These are phyloP conservation scores for Trichosporon sp. DNA, from an alignment of 1,284 basidiomycete genomes.

Conservation along the genomic window DNA sequence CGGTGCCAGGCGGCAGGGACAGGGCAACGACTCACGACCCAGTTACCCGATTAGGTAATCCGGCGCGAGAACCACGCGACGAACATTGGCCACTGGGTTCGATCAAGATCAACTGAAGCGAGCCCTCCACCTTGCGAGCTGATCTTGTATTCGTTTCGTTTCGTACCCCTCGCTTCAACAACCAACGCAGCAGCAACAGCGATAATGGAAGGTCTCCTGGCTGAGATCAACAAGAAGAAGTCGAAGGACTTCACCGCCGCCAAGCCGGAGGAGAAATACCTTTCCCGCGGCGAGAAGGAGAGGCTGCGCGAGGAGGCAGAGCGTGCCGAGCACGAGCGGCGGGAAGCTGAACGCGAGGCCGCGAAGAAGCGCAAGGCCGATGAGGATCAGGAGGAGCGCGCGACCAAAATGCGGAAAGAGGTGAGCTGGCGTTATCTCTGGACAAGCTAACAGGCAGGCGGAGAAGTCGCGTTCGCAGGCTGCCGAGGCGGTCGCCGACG, in stretches of 20 bases:
- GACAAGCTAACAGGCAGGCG: slow-evolving; percentile 31
- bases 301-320: slow-evolving; percentile 65
- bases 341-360: slow-evolving; percentile 51
- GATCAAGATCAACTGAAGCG: not conserved
- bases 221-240: slow-evolving; percentile 90
- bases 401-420: slow-evolving; percentile 46
- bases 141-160: not conserved
- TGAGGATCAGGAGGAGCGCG: slow-evolving; percentile 45
- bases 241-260: slow-evolving; percentile 60
- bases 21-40: not conserved
- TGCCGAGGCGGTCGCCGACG: slow-evolving; percentile 37
- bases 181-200: not conserved
- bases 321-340: slow-evolving; percentile 57
- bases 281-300: slow-evolving; percentile 74
- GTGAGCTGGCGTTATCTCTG: slow-evolving; percentile 38
- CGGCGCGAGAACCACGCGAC: not conserved
- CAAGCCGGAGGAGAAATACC: slow-evolving; percentile 69
- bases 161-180: not conserved
- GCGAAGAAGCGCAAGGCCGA: slow-evolving; percentile 56
- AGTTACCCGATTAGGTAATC: slow-evolving; percentile 5
- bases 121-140: slow-evolving; percentile 14
- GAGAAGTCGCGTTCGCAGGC: slow-evolving; percentile 41
- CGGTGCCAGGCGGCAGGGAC: not conserved
- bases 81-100: slow-evolving; percentile 9
- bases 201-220: slow-evolving; percentile 54